These are phyloP conservation scores for Teratosphaeria pseudoeucalypti DNA, from an alignment of 2,329 filamentous ascomycete genomes.

Conservation along the genomic window DNA sequence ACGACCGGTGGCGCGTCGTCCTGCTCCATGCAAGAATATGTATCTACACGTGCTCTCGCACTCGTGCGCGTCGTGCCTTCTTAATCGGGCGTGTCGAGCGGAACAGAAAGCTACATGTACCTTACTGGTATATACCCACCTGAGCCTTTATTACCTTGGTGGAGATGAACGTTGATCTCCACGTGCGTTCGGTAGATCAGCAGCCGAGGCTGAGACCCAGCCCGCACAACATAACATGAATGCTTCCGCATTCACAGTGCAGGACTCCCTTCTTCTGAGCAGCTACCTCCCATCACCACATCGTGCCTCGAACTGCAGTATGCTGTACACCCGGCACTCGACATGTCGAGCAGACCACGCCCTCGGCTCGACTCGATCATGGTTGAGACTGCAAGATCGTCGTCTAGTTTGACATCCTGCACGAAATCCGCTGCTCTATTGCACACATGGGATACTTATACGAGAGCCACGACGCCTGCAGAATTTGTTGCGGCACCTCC, in stretches of 20 bases:
- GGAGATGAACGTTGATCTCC: neutral
- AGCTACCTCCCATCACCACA: no score
- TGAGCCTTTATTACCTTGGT: no score
- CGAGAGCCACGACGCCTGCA: neutral
- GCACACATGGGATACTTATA: neutral
- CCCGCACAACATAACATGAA: no score
- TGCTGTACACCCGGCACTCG: neutral
- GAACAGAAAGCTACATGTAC: neutral
- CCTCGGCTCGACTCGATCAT: neutral
- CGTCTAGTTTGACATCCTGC: neutral
- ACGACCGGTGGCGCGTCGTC: slow-evolving; percentile 19
- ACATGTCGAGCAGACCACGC: neutral
- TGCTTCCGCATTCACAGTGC: no score
- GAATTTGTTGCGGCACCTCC: neutral
- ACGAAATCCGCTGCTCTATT: neutral
- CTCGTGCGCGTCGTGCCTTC: neutral
- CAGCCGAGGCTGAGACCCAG: neutral
- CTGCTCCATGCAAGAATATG: neutral
- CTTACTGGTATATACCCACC: no score
- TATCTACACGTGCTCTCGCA: neutral
- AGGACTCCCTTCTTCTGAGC: no score
- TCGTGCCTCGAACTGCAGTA: no score
- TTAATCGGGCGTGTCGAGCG: neutral
- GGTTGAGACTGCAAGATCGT: neutral
- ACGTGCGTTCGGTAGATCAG: neutral